A percentile compares a stretch with the other conserved stretches of the same genome.
Conservation (phyloP, 352 stramenopile species). For the Globisporangium splendens region DNA sequence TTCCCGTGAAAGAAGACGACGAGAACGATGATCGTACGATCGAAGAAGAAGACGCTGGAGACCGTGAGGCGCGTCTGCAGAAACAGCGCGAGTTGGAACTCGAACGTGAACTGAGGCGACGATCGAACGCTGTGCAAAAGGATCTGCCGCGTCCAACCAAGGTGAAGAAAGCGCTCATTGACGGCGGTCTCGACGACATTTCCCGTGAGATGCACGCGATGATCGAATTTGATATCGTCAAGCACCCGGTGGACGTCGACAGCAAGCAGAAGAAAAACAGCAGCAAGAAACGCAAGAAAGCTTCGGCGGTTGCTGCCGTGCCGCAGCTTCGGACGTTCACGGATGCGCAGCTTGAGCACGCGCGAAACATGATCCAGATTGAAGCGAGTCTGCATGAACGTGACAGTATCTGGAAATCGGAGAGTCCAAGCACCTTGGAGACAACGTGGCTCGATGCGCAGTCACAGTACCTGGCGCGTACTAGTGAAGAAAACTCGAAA, state of each 20-base stretch:
- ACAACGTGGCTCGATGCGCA: constrained; percentile 42
- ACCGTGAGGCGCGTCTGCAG: constrained; percentile 63
- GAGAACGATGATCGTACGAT: constrained; percentile 22
- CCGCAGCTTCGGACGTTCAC: constrained; percentile 41
- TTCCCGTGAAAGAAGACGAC: constrained; percentile 55
- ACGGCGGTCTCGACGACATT: constrained; percentile 35
- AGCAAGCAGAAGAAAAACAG: constrained; percentile 46
- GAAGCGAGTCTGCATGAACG: constrained; percentile 53
- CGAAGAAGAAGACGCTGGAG: constrained; percentile 72
- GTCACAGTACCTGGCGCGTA: constrained; percentile 30
- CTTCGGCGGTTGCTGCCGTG: constrained; percentile 14
- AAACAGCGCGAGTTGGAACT: constrained; percentile 41
- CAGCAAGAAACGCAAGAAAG: constrained; percentile 62
- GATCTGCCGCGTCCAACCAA: constrained; percentile 67
- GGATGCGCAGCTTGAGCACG: constrained; percentile 60
- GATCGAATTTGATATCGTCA: constrained; percentile 58
- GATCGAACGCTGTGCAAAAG: constrained; percentile 64
- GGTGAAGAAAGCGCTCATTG: constrained; percentile 48
- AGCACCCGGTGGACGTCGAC: constrained; percentile 34
- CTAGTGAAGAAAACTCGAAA: constrained; percentile 14
- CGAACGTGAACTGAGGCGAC: constrained; percentile 60
- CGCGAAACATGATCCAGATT: constrained; percentile 75
- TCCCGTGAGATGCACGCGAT: constrained; percentile 64
- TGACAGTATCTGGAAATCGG: constrained; percentile 36
- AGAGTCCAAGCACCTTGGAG: constrained; percentile 14